Conservation (phyloP, 257 asterid species). For the Solanum boliviense region DNA sequence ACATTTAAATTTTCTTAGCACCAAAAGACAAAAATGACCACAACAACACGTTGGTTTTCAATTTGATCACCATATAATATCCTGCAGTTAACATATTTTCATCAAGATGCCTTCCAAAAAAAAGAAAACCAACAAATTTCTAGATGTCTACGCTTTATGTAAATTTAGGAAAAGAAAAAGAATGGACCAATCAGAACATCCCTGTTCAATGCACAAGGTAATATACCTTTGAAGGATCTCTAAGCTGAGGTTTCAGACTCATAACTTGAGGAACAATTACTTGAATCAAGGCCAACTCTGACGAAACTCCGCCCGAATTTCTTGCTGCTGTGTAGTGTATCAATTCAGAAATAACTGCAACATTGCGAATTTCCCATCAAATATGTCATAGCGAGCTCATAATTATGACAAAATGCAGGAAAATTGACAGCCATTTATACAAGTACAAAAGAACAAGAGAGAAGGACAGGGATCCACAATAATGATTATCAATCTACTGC, state of each 20-base stretch:
- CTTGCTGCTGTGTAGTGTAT: slow-evolving; percentile 80
- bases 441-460: background rate
- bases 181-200: background rate
- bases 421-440: background rate
- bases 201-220: background rate
- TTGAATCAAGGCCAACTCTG: slow-evolving; percentile 88
- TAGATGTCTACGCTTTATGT: background rate
- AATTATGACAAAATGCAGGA: background rate
- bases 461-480: background rate
- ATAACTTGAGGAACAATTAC: slow-evolving; percentile 85
- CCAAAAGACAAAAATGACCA: background rate
- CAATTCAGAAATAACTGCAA: slow-evolving; percentile 88
- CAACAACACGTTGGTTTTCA: background rate
- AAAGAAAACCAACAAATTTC: background rate
- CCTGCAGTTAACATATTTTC: background rate
- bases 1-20: background rate
- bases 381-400: background rate
- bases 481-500: background rate
- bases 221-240: slow-evolving; percentile 87
- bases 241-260: slow-evolving; percentile 72
- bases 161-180: background rate
- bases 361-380: background rate
- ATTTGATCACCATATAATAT: background rate
- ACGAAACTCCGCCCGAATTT: slow-evolving; percentile 52
- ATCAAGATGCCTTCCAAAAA: background rate